A percentile compares a stretch with the other conserved stretches of the same genome.
Evolutionary conservation across 2,329 filamentous ascomycete genomes (phyloP).

Genomic region (Colletotrichum lindemuthianum): DNA sequence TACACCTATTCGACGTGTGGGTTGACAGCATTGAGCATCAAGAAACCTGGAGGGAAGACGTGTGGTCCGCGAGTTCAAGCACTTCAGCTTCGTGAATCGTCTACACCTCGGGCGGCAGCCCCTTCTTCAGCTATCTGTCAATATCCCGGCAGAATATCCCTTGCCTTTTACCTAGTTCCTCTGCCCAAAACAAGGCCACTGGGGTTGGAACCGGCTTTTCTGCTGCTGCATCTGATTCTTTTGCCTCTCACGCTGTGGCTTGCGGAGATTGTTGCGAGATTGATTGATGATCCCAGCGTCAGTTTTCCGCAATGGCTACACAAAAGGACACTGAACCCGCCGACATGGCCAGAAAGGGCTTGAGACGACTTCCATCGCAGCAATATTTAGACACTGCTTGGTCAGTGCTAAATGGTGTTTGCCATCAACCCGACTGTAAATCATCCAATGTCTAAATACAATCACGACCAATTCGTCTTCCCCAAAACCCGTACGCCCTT

Average conservation of each 20-base stretch:
- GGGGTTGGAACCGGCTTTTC: conserved; percentile 69
- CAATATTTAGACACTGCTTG: background rate
- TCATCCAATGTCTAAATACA: too few relatives aligned
- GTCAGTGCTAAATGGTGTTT: background rate
- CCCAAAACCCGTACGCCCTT: too few relatives aligned
- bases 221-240: conserved; percentile 68
- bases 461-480: too few relatives aligned
- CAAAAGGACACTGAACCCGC: conserved; percentile 49
- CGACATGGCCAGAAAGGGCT: background rate
- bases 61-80: conserved; percentile 59
- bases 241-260: conserved; percentile 68
- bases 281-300: conserved; percentile 70
- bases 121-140: conserved; percentile 57
- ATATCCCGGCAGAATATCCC: conserved; percentile 70
- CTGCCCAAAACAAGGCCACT: conserved; percentile 65
- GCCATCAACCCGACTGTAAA: too few relatives aligned
- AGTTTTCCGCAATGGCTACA: conserved; percentile 68
- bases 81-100: conserved; percentile 50
- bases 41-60: conserved; percentile 56
- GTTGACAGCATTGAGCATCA: conserved; percentile 50
- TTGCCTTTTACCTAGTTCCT: conserved; percentile 68
- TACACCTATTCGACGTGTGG: conserved; percentile 46
- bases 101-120: conserved; percentile 53
- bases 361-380: background rate
- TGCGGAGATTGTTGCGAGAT: conserved; percentile 65